These are phyloP conservation scores for Auriculariales sp. DNA, from an alignment of 768 basidiomycete species.

Conservation along the genomic window DNA sequence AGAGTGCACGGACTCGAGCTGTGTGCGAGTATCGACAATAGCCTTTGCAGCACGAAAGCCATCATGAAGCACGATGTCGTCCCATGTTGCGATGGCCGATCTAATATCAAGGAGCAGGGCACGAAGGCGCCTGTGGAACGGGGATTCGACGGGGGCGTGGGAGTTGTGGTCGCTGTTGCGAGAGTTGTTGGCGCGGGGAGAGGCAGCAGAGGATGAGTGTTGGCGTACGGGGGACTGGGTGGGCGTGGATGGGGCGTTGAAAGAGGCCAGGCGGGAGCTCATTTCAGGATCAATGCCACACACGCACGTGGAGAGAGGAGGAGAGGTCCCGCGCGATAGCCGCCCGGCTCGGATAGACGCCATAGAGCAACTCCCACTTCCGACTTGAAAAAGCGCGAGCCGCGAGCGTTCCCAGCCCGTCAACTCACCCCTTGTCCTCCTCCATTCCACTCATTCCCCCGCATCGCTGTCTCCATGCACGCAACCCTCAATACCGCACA, in stretches of 20 bases:
- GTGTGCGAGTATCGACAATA: conserved; percentile 66
- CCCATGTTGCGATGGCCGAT: conserved; percentile 56
- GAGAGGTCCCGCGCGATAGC: no score
- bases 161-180: conserved; percentile 13
- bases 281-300: conserved; percentile 14
- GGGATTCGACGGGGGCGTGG: conserved; percentile 51
- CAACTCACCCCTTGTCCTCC: no score
- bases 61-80: conserved; percentile 66
- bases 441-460: no score
- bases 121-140: conserved; percentile 67
- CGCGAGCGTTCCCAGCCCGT: no score
- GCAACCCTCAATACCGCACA: no score
- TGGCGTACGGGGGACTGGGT: conserved; percentile 44
- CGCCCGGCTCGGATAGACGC: neutral
- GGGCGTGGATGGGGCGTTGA: conserved; percentile 68
- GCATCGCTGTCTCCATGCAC: no score
- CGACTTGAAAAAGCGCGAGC: no score
- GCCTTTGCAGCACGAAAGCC: conserved; percentile 61
- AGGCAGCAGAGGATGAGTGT: conserved; percentile 19
- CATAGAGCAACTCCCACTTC: no score
- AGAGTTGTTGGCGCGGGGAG: conserved; percentile 33
- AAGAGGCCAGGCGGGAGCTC: conserved; percentile 55
- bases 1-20: conserved; percentile 40
- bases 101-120: conserved; percentile 54
- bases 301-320: neutral